These are phyloP conservation scores for Chenopodium formosanum DNA, from an alignment of 148 eudicot species.

Conservation along the genomic window DNA sequence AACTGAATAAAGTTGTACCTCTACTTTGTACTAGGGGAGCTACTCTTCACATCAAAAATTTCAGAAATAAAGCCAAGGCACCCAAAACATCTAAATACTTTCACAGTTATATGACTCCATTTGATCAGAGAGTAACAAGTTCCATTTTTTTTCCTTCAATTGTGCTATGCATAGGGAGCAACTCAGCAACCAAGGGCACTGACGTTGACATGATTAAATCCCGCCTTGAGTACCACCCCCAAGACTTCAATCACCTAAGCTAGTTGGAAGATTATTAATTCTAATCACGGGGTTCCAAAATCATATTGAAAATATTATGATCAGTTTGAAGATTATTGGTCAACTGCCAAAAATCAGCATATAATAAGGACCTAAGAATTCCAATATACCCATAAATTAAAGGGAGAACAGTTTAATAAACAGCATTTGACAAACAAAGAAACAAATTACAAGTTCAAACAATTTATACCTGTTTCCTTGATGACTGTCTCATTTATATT, in stretches of 20 bases:
- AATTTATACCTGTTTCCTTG: constrained; percentile 76
- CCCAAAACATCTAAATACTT: not conserved
- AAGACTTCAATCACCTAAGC: too few relatives aligned
- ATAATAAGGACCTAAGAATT: too few relatives aligned
- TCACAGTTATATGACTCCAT: not conserved
- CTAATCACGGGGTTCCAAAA: too few relatives aligned
- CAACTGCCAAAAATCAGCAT: not conserved
- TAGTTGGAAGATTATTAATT: too few relatives aligned
- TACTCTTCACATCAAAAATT: not conserved
- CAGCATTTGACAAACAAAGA: not conserved
- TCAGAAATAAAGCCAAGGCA: not conserved
- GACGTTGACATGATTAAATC: not conserved
- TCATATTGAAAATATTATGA: not conserved
- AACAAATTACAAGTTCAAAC: not conserved
- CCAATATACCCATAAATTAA: not conserved
- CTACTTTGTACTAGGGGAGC: not conserved
- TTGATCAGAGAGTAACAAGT: not conserved
- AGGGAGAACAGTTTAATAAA: not conserved
- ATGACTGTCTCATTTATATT: constrained; percentile 75
- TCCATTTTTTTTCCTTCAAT: not conserved
- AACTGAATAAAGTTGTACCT: not conserved
- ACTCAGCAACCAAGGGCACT: too few relatives aligned
- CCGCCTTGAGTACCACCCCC: too few relatives aligned
- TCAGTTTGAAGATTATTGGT: not conserved
- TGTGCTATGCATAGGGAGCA: too few relatives aligned